These are phyloP conservation scores for Marchantia paleacea DNA, from an alignment of 225 moss, liverwort and hornwort species.

Conservation along the genomic window DNA sequence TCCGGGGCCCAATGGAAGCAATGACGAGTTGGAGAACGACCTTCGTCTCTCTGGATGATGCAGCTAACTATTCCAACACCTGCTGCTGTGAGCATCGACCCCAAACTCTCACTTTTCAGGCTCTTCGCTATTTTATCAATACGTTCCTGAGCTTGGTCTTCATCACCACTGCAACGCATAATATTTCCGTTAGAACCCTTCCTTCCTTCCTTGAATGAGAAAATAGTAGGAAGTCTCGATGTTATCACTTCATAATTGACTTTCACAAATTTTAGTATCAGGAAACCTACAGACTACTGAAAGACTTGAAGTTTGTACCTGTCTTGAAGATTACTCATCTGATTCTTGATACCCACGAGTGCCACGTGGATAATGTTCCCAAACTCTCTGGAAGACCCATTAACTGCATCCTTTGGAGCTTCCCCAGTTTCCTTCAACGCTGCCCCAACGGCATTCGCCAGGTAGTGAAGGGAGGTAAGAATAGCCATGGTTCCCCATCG, in stretches of 20 bases:
- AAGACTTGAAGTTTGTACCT: constrained; percentile 39
- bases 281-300: background rate
- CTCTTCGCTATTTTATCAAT: constrained; percentile 84
- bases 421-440: constrained; percentile 77
- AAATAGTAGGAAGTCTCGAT: background rate
- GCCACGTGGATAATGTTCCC: constrained; percentile 89
- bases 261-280: background rate
- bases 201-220: no score
- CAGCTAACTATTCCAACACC: constrained; percentile 94
- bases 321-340: constrained; percentile 90
- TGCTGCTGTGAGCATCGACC: constrained; percentile 69
- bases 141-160: constrained; percentile 87
- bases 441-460: constrained; percentile 64
- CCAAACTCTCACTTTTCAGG: constrained; percentile 80
- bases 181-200: background rate
- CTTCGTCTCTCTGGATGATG: constrained; percentile 91
- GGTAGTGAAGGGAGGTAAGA: constrained; percentile 66
- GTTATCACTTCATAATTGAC: background rate
- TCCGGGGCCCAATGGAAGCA: constrained; percentile 93
- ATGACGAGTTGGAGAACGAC: constrained; percentile 81
- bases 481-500: constrained; percentile 98
- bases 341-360: constrained; percentile 86
- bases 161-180: constrained; percentile 69
- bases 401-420: constrained; percentile 45
- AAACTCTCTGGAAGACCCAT: constrained; percentile 54